Evolutionary conservation across 2,329 filamentous ascomycete genomes (phyloP).

Genomic region (Penicillium sp.): DNA sequence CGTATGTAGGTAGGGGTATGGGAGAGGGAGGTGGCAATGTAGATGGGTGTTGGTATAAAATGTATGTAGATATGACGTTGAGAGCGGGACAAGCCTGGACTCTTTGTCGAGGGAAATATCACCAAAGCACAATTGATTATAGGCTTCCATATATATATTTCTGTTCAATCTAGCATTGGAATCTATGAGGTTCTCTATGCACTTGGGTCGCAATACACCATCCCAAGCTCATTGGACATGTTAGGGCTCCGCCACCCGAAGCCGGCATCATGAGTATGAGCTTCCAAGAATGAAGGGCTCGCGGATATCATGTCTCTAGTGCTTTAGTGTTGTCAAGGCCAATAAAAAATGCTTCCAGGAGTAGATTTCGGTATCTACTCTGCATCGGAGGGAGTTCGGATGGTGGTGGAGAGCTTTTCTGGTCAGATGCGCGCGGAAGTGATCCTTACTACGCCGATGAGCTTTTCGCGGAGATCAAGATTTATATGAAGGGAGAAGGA

Average conservation of each 20-base stretch:
- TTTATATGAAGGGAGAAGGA: too few species aligned
- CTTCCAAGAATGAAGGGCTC: background rate
- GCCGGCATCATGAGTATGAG: background rate
- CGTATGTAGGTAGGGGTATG: background rate
- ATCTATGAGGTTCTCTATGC: background rate
- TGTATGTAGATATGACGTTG: constrained; percentile 3
- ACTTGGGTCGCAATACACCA: background rate
- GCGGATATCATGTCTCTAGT: background rate
- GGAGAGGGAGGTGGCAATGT: background rate
- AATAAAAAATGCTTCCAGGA: background rate
- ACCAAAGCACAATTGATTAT: background rate
- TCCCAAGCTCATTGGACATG: background rate
- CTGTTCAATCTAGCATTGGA: background rate
- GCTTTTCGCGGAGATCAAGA: too few species aligned
- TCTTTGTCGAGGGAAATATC: background rate
- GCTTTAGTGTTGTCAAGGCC: background rate
- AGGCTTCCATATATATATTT: background rate
- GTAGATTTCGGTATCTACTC: background rate
- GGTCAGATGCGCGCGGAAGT: too few species aligned
- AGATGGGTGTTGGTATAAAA: background rate
- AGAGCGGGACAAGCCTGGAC: background rate
- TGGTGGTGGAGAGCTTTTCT: background rate
- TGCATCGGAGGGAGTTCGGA: background rate
- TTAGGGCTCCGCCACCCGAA: background rate
- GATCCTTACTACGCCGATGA: too few species aligned